phyloP scores from a whole-genome alignment of 768 basidiomycete genomes.

The Leccinum rimulosum region DNA sequence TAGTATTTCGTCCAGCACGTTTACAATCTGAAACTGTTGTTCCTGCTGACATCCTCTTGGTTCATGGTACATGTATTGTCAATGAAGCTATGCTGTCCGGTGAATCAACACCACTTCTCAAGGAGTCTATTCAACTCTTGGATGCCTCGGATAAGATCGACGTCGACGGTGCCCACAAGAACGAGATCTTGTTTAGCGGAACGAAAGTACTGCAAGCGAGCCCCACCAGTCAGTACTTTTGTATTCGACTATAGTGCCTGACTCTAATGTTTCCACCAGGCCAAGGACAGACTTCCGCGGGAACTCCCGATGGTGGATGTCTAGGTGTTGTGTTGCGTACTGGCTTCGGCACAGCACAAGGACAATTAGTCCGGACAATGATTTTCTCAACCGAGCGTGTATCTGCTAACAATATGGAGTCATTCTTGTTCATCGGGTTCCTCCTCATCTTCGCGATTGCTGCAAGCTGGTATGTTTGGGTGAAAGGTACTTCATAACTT shows the following conservation, averaged over 20 bases:
- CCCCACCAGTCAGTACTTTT: slow-evolving; percentile 35
- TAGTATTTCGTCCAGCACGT: slow-evolving; percentile 42
- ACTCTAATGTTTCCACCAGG: slow-evolving; percentile 14
- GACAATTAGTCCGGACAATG: slow-evolving; percentile 97
- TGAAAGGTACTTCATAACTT: slow-evolving; percentile 62
- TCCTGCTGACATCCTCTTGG: slow-evolving; percentile 90
- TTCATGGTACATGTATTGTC: slow-evolving; percentile 91
- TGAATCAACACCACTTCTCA: slow-evolving; percentile 94
- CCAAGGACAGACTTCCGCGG: slow-evolving; percentile 39
- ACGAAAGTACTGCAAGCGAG: slow-evolving; percentile 93
- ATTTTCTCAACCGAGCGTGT: slow-evolving; percentile 97
- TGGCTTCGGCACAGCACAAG: slow-evolving; percentile 96
- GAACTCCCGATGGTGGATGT: slow-evolving; percentile 89
- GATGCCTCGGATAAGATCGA: slow-evolving; percentile 75
- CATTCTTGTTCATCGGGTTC: slow-evolving; percentile 98
- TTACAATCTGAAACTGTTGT: slow-evolving; percentile 80
- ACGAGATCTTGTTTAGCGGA: slow-evolving; percentile 87
- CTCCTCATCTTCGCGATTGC: slow-evolving; percentile 96
- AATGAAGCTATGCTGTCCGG: slow-evolving; percentile 99
- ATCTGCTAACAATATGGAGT: slow-evolving; percentile 93
- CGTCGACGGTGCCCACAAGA: slow-evolving; percentile 84
- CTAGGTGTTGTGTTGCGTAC: slow-evolving; percentile 91
- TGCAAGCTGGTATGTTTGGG: slow-evolving; percentile 98
- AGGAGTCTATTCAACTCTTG: slow-evolving; percentile 89
- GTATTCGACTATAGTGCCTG: background rate